These are phyloP conservation scores for Podila verticillata DNA, from an alignment of 192 early-diverging fungal genomes.

Conservation along the genomic window DNA sequence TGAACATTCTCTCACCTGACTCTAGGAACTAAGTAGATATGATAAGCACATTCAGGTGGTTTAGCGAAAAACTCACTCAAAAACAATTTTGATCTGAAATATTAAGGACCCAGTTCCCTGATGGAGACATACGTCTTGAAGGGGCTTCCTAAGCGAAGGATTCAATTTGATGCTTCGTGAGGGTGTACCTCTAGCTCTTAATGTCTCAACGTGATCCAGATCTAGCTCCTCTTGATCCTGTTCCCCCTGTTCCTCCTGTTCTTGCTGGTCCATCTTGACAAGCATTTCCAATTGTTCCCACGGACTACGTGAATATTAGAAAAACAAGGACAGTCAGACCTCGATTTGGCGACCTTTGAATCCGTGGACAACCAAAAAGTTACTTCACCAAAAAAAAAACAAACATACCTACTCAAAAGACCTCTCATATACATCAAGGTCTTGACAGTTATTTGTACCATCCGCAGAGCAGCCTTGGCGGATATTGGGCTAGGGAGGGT, in stretches of 20 bases:
- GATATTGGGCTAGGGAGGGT: conserved; percentile 15
- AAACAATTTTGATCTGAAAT: neutral
- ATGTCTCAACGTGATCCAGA: neutral
- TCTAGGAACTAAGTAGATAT: conserved; percentile 7
- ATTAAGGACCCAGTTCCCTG: too few relatives aligned
- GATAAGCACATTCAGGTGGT: neutral
- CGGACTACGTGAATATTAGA: neutral
- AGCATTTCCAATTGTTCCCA: conserved; percentile 33
- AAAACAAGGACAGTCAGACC: neutral
- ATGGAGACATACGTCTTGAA: conserved; percentile 2
- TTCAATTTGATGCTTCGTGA: neutral
- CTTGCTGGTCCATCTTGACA: conserved; percentile 16
- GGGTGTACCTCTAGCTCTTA: neutral
- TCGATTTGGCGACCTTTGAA: neutral
- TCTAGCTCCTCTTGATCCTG: neutral
- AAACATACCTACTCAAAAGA: conserved; percentile 22
- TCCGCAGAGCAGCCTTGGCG: conserved; percentile 13
- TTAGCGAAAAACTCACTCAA: too few relatives aligned
- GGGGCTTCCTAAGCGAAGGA: conserved; percentile 11
- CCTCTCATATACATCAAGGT: conserved; percentile 35
- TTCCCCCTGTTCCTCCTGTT: conserved; percentile 1
- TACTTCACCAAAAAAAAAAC: too few relatives aligned
- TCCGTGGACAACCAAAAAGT: neutral
- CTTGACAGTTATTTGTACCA: conserved; percentile 15
- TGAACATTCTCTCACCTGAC: conserved; percentile 27